Evolutionary conservation across 2,329 filamentous ascomycete species (phyloP), one percentile per base, ranked within the genome.

Genomic region (Chaetomium strumarium): DNA sequence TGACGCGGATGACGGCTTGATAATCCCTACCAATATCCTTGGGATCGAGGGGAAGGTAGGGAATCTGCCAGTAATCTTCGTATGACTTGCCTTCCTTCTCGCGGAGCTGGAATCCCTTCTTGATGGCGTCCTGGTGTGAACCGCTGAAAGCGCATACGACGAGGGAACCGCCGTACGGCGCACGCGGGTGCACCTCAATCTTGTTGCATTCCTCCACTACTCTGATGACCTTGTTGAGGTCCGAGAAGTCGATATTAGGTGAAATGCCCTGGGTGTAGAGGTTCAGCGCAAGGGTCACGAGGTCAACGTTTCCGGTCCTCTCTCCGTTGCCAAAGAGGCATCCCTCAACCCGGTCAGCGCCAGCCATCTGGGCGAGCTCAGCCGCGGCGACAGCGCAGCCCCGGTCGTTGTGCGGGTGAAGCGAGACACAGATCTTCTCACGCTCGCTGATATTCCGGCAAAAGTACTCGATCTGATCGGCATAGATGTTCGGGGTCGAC

Each of bases 1-100:
- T 99, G 79, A 97, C 92, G 55, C 92, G 88, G 67, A 97, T 97
- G 66, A 97, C 87, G 54, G 92, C 92, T 72, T 97, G 91, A 79
- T 97, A 97, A n/a, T 85, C 96, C 53, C 92, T 84, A 46, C 92
- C 92, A 59, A 97, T 96, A 65, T 97, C 92, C 65, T 87, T 79
- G 5, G 92, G 92, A 65, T 97, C 92, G 63, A 97, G 80, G 12
- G 92, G 92, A 45, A 97, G 84, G 67, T 97, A 97, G 0, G 92
- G 92, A 37, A 96, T 79, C 62, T 88, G 75, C 92, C 92, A 97
- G 38, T 72, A 75, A 64, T 84, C 81, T 52, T 92, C 82, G 65
- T 79, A 74, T 5, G 71, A 74, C 42, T 78, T 75, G 49, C 76
- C 78, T 1, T 77, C 70, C 41, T 76, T 70, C 66, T 90, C 79